Base-by-base conservation (phyloP, 169 alveolate genomes). In the Cryptosporidium meleagridis region DNA sequence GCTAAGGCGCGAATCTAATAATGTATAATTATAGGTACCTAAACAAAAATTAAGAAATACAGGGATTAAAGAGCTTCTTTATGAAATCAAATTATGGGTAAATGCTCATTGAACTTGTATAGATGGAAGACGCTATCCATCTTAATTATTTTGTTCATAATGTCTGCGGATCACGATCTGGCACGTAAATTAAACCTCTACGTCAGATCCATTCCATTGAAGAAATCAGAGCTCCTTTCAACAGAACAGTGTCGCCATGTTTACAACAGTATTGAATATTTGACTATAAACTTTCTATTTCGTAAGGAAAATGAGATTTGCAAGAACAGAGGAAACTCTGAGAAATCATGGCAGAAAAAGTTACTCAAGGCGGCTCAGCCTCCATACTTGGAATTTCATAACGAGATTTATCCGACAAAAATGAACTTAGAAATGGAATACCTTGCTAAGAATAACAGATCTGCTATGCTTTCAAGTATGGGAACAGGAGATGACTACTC, bases 401-500 rank as follows among this genome's bases (percentile, higher is more conserved):
- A 73, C 23, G 65, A 59, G 70, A 59, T 73, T 4, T 55, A 59
- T 41, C 89, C 73, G n/a, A 62, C 89, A 7, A 62, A 62, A 21
- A 29, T 45, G 53, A 80, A 62, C 51, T 14, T 51, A 26, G 68
- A 62, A 41, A 61, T 80, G 68, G 68, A 80, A 10, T 39, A 44
- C 21, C 37, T 80, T 0, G 59, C 73, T 0, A 62, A 62, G 29
- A 41, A 10, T 10, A 65, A 80, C 52, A 58, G 89, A 45, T 44
- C 89, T 37, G 75, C 73, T 10, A 80, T 80, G 89, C 65, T 80
- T 18, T 39, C 62, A 33, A 62, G 65, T 21, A 44, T 80, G 65
- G 89, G 89, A 65, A 26, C 75, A 12, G 89, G 89, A 3, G 65
- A 67, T 35, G 89, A 80, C 70, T 55, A 59, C 33, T 80, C 89